These are phyloP conservation scores for Rugosomyces carneus DNA, from an alignment of 1,284 basidiomycete species.

Conservation along the genomic window DNA sequence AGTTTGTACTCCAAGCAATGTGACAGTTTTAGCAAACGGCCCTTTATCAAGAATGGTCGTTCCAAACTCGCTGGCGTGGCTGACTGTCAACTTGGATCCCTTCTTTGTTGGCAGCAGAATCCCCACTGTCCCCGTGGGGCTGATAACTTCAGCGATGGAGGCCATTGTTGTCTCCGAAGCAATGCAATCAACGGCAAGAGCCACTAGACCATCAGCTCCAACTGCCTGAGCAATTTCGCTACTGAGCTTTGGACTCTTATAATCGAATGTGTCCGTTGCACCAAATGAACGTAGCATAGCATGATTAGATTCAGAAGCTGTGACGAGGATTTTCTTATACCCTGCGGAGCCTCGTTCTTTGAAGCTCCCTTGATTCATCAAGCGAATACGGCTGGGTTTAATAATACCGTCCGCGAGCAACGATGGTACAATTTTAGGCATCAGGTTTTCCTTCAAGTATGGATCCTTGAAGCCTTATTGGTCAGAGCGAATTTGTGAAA, in stretches of 20 bases:
- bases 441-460: slow-evolving; percentile 34
- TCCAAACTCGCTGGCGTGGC: slow-evolving; percentile 25
- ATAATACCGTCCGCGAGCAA: slow-evolving; percentile 33
- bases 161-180: slow-evolving; percentile 32
- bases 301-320: slow-evolving; percentile 45
- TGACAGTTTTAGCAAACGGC: slow-evolving; percentile 28
- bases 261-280: slow-evolving; percentile 45
- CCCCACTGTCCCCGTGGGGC: slow-evolving; percentile 32
- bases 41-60: slow-evolving; percentile 24
- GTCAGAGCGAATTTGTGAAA: slow-evolving; percentile 13
- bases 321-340: slow-evolving; percentile 45
- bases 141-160: slow-evolving; percentile 31
- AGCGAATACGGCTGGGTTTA: slow-evolving; percentile 33
- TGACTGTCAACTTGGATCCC: slow-evolving; percentile 20
- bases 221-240: slow-evolving; percentile 33
- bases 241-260: slow-evolving; percentile 35
- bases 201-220: slow-evolving; percentile 32
- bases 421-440: slow-evolving; percentile 39
- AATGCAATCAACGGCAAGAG: slow-evolving; percentile 39
- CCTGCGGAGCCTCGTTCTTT: slow-evolving; percentile 40
- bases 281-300: slow-evolving; percentile 41
- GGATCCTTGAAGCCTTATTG: slow-evolving; percentile 33
- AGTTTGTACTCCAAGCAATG: slow-evolving; percentile 36
- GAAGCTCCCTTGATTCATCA: slow-evolving; percentile 38
- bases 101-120: slow-evolving; percentile 43